Evolutionary conservation across 2,329 filamentous ascomycete species (phyloP).

Genomic region (Aureobasidium mangrovei): DNA sequence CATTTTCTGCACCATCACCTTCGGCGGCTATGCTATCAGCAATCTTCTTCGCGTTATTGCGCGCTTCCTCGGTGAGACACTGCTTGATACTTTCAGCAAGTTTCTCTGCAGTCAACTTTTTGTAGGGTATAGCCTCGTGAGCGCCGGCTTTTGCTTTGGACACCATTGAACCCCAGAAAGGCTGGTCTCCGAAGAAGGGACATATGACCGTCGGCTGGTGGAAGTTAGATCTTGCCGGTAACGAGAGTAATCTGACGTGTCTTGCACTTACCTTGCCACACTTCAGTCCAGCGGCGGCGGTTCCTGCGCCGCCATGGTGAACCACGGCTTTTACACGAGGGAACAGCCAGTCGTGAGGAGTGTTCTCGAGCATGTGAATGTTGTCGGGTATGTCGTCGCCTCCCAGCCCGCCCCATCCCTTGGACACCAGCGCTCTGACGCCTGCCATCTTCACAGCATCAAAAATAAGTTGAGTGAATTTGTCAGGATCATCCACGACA

Average conservation of each 20-base stretch:
- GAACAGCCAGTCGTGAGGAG: slow-evolving; percentile 70
- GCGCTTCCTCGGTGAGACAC: slow-evolving; percentile 54
- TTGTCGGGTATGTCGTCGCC: slow-evolving; percentile 50
- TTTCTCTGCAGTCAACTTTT: slow-evolving; percentile 53
- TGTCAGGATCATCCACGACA: slow-evolving; percentile 62
- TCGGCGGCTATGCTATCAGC: slow-evolving; percentile 55
- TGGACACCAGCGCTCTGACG: slow-evolving; percentile 62
- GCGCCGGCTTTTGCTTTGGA: slow-evolving; percentile 56
- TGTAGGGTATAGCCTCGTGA: slow-evolving; percentile 56
- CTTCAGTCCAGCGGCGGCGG: slow-evolving; percentile 64
- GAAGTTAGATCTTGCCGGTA: slow-evolving; percentile 36
- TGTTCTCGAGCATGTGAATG: slow-evolving; percentile 64
- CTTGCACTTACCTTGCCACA: slow-evolving; percentile 41
- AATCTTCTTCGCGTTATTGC: slow-evolving; percentile 49
- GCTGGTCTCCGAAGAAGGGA: slow-evolving; percentile 72
- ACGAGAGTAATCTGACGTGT: too few relatives aligned
- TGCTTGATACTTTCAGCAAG: slow-evolving; percentile 63
- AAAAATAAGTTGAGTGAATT: slow-evolving; percentile 63
- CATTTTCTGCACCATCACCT: slow-evolving; percentile 61
- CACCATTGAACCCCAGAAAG: slow-evolving; percentile 69
- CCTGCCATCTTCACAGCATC: slow-evolving; percentile 57
- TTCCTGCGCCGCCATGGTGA: slow-evolving; percentile 71
- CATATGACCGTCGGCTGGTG: slow-evolving; percentile 60
- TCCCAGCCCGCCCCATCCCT: slow-evolving; percentile 67
- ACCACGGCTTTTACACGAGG: slow-evolving; percentile 57